A percentile compares a stretch with the other conserved stretches of the same genome.
phyloP scores from a whole-genome alignment of 139 green algal genomes.

The Haematococcus sp. region DNA sequence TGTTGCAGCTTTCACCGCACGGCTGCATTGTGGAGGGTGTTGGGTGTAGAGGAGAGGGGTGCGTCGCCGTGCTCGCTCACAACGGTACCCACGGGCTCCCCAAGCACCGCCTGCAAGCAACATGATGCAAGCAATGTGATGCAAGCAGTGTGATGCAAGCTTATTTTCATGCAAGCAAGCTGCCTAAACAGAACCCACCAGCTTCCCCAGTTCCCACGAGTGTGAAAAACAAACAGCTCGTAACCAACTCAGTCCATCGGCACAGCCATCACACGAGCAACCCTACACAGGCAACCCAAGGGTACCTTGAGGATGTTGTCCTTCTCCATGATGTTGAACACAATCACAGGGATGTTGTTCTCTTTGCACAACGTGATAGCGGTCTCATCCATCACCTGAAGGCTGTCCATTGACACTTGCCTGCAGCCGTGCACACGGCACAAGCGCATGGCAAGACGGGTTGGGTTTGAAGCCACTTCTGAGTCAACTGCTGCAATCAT shows the following conservation, averaged over 20 bases:
- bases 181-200: too few species aligned
- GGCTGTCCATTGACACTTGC: constrained; percentile 14
- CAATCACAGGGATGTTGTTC: constrained; percentile 93
- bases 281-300: too few species aligned
- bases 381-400: constrained; percentile 93
- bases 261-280: too few species aligned
- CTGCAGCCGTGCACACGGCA: not conserved
- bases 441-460: too few species aligned
- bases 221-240: not conserved
- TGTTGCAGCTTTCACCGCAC: too few species aligned
- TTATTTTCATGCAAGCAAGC: too few species aligned
- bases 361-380: constrained; percentile 98
- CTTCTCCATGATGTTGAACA: constrained; percentile 82
- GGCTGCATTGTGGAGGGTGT: too few species aligned
- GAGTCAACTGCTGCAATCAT: too few species aligned
- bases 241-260: not conserved
- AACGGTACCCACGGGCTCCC: constrained; percentile 45
- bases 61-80: constrained; percentile 16
- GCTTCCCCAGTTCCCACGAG: not conserved
- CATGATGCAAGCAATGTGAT: too few species aligned
- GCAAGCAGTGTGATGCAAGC: too few species aligned
- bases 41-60: too few species aligned
- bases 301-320: constrained; percentile 67
- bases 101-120: constrained; percentile 33
- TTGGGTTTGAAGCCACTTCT: too few species aligned